Evolutionary conservation across 176 grass and related monocot species (phyloP), one percentile per base, ranked within the genome.

Genomic region (Thinopyrum elongatum): DNA sequence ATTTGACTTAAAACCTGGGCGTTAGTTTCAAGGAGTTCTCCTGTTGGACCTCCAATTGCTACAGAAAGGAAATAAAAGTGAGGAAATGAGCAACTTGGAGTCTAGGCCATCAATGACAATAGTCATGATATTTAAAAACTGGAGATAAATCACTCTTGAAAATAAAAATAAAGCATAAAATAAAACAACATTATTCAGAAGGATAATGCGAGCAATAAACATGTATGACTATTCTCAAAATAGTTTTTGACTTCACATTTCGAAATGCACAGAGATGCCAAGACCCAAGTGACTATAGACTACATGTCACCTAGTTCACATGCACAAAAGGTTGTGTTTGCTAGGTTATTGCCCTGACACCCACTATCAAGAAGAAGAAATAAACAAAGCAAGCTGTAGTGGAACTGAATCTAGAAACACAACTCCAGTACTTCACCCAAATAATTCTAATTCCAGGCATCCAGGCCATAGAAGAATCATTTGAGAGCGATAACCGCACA

Each of bases 1-100:
- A 97, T 94, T 76, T 97, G 95, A 86, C 41, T 89, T 82, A 97
- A 80, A 84, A 89, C 90, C 77, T 94, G 92, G 27, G 86, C 86
- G 47, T 97, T 97, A 59, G 77, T 87, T 85, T 97, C 91, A 15
- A 97, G 90, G 17, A 97, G 78, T 64, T 94, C 88, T 63, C 94
- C 94, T 55, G 92, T 94, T 78, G 94, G 86, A 51, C 94, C 94
- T 78, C 90, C 92, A 88, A 97, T 94, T 36, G 86, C 94, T 97
- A 81, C 77, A 92, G 28, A 74, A 88, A 44, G 53, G 46, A 15
- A 29, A 86, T 13, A 80, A 51, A 28, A 8, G 12, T 59, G 22
- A 76, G 73, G 12, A 80, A 29, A 19, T 57, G 29, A 76, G 76
- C 1, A 80, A 29, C 4, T 38, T 8, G 10, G 26, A 44, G 21